These are phyloP conservation scores for Cladosporium sp. DNA, from an alignment of 2,329 filamentous ascomycete species.

Conservation along the genomic window DNA sequence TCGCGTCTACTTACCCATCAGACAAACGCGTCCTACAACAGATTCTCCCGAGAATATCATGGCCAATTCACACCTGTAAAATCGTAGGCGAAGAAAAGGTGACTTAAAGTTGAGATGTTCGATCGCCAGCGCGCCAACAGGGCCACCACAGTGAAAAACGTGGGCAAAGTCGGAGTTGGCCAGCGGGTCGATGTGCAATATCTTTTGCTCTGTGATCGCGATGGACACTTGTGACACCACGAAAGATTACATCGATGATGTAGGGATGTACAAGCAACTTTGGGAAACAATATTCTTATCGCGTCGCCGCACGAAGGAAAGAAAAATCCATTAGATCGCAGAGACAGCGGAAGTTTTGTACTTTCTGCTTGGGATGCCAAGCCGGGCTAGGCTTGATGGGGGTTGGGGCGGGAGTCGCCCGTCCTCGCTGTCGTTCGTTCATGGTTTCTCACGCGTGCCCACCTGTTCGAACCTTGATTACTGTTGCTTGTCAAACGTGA, in stretches of 20 bases:
- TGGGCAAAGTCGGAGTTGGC: slow-evolving; percentile 21
- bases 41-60: neutral
- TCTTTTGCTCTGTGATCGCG: slow-evolving; percentile 25
- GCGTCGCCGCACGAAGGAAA: slow-evolving; percentile 32
- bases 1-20: slow-evolving; percentile 3
- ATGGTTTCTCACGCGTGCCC: too few relatives aligned
- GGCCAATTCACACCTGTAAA: neutral
- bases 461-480: too few relatives aligned
- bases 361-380: neutral
- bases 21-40: neutral
- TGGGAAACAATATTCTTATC: slow-evolving; percentile 31
- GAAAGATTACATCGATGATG: slow-evolving; percentile 22
- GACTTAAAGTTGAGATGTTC: slow-evolving; percentile 16
- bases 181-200: slow-evolving; percentile 22
- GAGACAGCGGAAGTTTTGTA: slow-evolving; percentile 3
- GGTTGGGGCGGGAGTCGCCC: too few relatives aligned
- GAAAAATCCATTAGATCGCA: slow-evolving; percentile 18
- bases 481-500: too few relatives aligned
- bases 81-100: neutral
- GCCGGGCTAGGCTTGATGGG: slow-evolving; percentile 3
- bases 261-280: slow-evolving; percentile 30
- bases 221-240: slow-evolving; percentile 31
- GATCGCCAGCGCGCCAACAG: slow-evolving; percentile 23
- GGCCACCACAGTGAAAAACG: slow-evolving; percentile 19
- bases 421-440: too few relatives aligned